Evolutionary conservation across 169 alveolate species (phyloP).

Genomic region (Plasmodium inui): DNA sequence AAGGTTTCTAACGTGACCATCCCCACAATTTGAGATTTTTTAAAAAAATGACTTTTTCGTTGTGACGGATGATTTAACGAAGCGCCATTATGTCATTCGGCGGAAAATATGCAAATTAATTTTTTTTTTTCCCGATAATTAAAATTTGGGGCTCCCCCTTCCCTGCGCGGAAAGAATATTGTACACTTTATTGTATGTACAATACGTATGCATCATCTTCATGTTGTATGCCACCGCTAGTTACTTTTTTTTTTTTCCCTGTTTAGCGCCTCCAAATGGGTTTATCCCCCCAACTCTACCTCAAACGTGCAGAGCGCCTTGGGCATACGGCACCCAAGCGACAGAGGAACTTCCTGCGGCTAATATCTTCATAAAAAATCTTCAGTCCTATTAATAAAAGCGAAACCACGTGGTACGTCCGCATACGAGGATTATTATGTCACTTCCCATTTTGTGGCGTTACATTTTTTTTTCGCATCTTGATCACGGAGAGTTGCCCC

Average conservation of each 20-base stretch:
- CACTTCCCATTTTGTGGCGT: not conserved
- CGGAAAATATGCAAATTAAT: not conserved
- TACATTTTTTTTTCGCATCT: not conserved
- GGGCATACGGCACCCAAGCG: not conserved
- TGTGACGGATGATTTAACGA: not conserved
- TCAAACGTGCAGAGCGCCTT: not conserved
- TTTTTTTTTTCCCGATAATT: not conserved
- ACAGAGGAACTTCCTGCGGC: not conserved
- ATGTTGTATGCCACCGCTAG: not conserved
- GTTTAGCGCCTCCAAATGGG: not conserved
- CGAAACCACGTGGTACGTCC: not conserved
- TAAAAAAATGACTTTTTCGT: not conserved
- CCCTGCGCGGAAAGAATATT: not conserved
- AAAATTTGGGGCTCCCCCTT: not conserved
- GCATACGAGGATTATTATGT: not conserved
- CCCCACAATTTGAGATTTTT: not conserved
- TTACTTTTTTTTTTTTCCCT: not conserved
- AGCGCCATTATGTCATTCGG: not conserved
- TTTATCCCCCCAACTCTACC: conserved; percentile 75
- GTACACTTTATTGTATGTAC: not conserved
- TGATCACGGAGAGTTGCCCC: not conserved
- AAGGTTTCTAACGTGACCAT: not conserved
- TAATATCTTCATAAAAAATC: not conserved
- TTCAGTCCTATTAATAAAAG: not conserved
- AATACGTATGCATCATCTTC: not conserved